Base-by-base conservation (phyloP, 2,329 filamentous ascomycete genomes). In the Calonectria pseudoturangicola region DNA sequence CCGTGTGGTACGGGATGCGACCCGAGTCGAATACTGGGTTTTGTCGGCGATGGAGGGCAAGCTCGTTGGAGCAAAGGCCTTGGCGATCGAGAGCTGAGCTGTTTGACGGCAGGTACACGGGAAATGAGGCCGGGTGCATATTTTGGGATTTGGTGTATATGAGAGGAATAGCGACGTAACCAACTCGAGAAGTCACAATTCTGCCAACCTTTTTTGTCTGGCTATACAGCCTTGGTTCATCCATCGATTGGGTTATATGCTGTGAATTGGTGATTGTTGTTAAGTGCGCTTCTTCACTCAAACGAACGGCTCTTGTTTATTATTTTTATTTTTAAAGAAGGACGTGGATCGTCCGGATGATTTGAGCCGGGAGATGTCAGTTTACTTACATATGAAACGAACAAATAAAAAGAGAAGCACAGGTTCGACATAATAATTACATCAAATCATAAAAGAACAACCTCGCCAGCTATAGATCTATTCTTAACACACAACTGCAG, bases 11-110 rank as follows among this genome's bases (percentile, higher is more conserved):
- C 87, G 90, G 78, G 91, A 90, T 54, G 86, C 87, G 15, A 91
- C 92, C 30, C 89, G 93, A 81, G 88, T 89, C 16, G 94, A 97
- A 85, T 98, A 98, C 84, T 98, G 93, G 89, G 86, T 98, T 71
- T 86, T 98, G 82, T 93, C 77, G 88, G 92, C 79, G 85, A 85
- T 89, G 64, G 89, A 88, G 15, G 89, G 88, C 21, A 89, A 88
- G 84, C 80, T 98, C 72, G 91, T 98, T 9, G 96, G 96, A 16
- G 88, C 93, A 69, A 96, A 95, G 88, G 94, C 93, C 13, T 86
- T 95, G 84, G 91, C 93, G 30, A 88, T 98, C 74, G 95, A 98
- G 88, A 84, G 81, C 66, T 82, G 67, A 74, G 16, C 18, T 30
- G n/a, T 21, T 47, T 47, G 13, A 5, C 7, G 27, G 33, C 21